Evolutionary conservation across 768 basidiomycete species (phyloP), one percentile per base, ranked within the genome.

Genomic region (Leccinum variicolor): DNA sequence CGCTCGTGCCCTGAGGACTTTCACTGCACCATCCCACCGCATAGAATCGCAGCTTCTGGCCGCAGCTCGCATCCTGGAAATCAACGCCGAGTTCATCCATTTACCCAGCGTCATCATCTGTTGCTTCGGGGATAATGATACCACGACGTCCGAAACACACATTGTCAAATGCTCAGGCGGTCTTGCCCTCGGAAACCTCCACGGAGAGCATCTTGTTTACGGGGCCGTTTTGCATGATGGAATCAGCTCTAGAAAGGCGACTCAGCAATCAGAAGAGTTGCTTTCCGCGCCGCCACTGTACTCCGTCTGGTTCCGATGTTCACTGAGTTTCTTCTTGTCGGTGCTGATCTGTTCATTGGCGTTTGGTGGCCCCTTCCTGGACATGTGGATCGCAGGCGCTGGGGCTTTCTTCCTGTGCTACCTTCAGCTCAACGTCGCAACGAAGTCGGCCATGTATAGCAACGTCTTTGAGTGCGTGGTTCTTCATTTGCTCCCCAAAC

Each of bases 11-110:
- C 78, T 97, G 41, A 94, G 97, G 90, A 86, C 86, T 13, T 95
- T 91, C 67, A 93, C 93, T 5, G 92, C 94, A 17, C 93, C 94
- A 0, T 93, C 92, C 23, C 95, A 98, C 74, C 85, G 95, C 31
- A 90, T 98, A 58, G 94, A 96, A 73, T 88, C 92, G 3, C 94
- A 97, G 69, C 84, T 98, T 39, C 79, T 89, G 29, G 89, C 94
- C 10, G 92, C 92, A 8, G 92, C 94, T 0, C 82, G 86, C 15
- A 93, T 94, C 53, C 85, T 98, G 15, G 93, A 94, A 65, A 84
- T 97, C 54, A 86, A 92, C 69, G 92, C 92, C 47, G 92, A 95
- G 69, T 95, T 94, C 69, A 89, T 96, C 41, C 89, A 94, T 73
- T 76, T 92, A 14, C 91, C 90, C 23, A 82, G 80, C 17, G 81